Evolutionary conservation across 352 stramenopile genomes (phyloP), one percentile per base, ranked within the genome.

Genomic region (Phytophthora hybrid): DNA sequence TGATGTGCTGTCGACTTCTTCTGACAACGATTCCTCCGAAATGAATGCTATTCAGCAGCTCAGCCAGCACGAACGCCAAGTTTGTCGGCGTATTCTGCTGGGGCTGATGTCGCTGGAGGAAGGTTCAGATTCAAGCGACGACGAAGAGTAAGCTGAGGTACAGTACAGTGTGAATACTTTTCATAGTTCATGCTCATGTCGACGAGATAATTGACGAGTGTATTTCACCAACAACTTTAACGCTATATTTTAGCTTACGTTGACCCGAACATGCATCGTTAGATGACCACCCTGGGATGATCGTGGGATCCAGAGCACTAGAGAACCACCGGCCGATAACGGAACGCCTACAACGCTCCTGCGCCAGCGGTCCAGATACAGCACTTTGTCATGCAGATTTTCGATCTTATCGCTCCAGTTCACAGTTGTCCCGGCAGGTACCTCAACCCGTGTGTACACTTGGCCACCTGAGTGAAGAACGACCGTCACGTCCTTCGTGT

Each of bases 81-180:
- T 92, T 5, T 89, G 83, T 41, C 84, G 87, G 29, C 83, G 83
- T 41, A 83, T 93, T 58, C 63, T 93, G 41, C 52, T 93, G 14
- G 85, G 83, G 5, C 73, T 93, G 44, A 78, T 90, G 69, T 85
- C 73, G 49, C 72, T 92, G 11, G 84, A 92, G 63, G 85, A 92
- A 75, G 74, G 80, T 18, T 88, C 78, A 8, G 76, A 82, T 14
- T 76, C 69, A 19, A 84, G 78, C 21, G 81, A 86, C 4, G 73
- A 79, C 3, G 77, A 88, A 23, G 63, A 77, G 5, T 74, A 67
- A 73, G 26, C 44, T 23, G 44, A 26, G n/a, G 8, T 19, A 41
- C 39, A 19, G 16, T n/a, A 47, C 37, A 16, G 37, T 44, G 37
- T 4, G 37, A 19, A 49, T 9, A 19, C 14, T 8, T 49, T 49